phyloP scores from a whole-genome alignment of 352 stramenopile genomes.

The Halophytophthora polymorphica region DNA sequence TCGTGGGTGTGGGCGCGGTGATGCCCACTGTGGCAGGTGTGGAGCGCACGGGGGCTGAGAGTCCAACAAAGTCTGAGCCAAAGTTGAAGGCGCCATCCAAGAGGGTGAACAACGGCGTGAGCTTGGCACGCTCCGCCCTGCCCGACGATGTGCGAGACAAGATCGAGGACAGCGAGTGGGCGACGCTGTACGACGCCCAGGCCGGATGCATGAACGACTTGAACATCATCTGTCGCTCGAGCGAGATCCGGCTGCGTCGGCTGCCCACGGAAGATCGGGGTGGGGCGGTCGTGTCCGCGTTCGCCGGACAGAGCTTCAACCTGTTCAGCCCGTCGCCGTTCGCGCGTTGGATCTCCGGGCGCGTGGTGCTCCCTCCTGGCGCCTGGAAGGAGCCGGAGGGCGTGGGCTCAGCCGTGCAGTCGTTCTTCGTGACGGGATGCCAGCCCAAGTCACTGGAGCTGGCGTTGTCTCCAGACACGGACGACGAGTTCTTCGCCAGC shows the following conservation, averaged over 20 bases:
- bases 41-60: constrained; percentile 58
- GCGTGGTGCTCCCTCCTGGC: constrained; percentile 87
- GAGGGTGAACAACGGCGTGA: constrained; percentile 32
- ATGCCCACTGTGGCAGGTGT: constrained; percentile 76
- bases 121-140: constrained; percentile 40
- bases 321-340: constrained; percentile 61
- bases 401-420: constrained; percentile 91
- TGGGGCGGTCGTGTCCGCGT: constrained; percentile 38
- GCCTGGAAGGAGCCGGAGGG: constrained; percentile 96
- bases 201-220: constrained; percentile 64
- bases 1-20: constrained; percentile 76
- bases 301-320: constrained; percentile 88
- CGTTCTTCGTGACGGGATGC: constrained; percentile 92
- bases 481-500: constrained; percentile 85
- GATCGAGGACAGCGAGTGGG: constrained; percentile 71
- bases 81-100: constrained; percentile 36
- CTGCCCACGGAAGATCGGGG: constrained; percentile 57
- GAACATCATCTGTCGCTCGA: constrained; percentile 75
- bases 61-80: constrained; percentile 44
- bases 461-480: constrained; percentile 57
- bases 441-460: constrained; percentile 84
- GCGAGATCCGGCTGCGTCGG: constrained; percentile 71
- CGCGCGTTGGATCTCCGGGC: constrained; percentile 88
- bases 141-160: constrained; percentile 49
- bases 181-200: constrained; percentile 60